phyloP scores from a whole-genome alignment of 176 grass and related monocot genomes.

The Cenchrus fungigraminus region DNA sequence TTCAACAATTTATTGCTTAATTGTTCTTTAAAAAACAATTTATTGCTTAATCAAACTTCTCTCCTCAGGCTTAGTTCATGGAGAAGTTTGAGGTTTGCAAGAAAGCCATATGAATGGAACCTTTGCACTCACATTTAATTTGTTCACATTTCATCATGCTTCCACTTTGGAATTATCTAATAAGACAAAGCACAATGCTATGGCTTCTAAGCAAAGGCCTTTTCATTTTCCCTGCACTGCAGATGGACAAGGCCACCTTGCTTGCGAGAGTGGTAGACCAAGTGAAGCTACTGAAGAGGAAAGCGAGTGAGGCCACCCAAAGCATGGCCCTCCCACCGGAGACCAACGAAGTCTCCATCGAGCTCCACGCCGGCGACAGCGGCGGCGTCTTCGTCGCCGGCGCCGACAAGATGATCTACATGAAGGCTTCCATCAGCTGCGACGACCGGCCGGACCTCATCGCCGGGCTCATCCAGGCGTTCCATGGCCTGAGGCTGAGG shows the following conservation, averaged over 20 bases:
- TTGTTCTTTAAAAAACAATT: not conserved
- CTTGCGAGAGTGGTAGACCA: slow-evolving; percentile 69
- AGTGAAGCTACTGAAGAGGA: slow-evolving; percentile 66
- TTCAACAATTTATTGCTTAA: not conserved
- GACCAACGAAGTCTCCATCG: slow-evolving; percentile 42
- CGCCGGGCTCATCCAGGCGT: slow-evolving; percentile 34
- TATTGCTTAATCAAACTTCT: not conserved
- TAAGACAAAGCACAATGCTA: not conserved
- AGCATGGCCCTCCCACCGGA: slow-evolving; percentile 28
- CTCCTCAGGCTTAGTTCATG: not conserved
- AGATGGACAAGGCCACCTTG: slow-evolving; percentile 84
- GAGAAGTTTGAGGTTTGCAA: slow-evolving; percentile 20
- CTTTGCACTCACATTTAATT: not conserved
- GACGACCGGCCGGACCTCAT: slow-evolving; percentile 56
- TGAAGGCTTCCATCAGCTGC: slow-evolving; percentile 54
- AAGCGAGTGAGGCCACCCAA: slow-evolving; percentile 37
- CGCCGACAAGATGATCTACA: slow-evolving; percentile 15
- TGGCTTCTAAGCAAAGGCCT: not conserved
- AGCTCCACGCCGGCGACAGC: slow-evolving; percentile 20
- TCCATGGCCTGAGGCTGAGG: slow-evolving; percentile 47
- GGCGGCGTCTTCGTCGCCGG: fast-evolving
- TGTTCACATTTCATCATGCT: slow-evolving; percentile 28
- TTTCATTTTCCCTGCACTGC: not conserved
- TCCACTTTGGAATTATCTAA: slow-evolving; percentile 4
- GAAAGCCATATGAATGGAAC: slow-evolving; percentile 18